These are phyloP conservation scores for Amylostereum areolatum DNA, from an alignment of 1,284 basidiomycete genomes.

Conservation along the genomic window DNA sequence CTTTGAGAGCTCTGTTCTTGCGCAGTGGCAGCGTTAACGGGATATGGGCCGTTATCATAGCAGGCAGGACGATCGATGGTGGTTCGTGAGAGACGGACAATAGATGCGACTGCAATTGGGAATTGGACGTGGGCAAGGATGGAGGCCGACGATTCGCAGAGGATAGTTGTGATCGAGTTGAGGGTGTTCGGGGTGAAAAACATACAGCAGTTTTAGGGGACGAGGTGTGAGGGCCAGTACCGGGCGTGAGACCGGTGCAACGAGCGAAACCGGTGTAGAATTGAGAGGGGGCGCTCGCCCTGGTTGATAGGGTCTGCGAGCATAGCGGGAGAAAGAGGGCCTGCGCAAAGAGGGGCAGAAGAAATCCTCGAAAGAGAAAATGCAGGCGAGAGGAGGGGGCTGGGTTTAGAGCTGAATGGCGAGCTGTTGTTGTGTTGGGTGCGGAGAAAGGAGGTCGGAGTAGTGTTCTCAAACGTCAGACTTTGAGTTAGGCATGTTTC, in stretches of 20 bases:
- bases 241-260: constrained; percentile 62
- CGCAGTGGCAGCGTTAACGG: constrained; percentile 40
- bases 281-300: constrained; percentile 53
- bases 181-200: constrained; percentile 91
- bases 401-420: constrained; percentile 42
- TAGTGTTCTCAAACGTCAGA: constrained; percentile 27
- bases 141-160: constrained; percentile 22
- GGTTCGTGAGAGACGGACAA: constrained; percentile 15
- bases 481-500: constrained; percentile 13
- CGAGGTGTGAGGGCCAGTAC: constrained; percentile 79
- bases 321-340: constrained; percentile 93
- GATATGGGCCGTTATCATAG: constrained; percentile 25
- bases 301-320: constrained; percentile 68
- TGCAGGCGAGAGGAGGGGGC: constrained; percentile 80
- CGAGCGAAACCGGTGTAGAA: constrained; percentile 83
- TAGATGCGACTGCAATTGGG: constrained; percentile 13
- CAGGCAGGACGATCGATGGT: constrained; percentile 15
- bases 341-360: constrained; percentile 69
- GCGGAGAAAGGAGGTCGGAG: constrained; percentile 17
- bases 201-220: constrained; percentile 87
- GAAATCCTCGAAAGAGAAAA: constrained; percentile 72
- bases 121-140: constrained; percentile 6
- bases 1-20: constrained; percentile 80
- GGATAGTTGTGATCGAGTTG: constrained; percentile 69
- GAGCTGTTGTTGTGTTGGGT: constrained; percentile 20